A percentile compares a stretch with the other conserved stretches of the same genome.
Conservation (phyloP, 441 rosid species). For the Sinapis alba region DNA sequence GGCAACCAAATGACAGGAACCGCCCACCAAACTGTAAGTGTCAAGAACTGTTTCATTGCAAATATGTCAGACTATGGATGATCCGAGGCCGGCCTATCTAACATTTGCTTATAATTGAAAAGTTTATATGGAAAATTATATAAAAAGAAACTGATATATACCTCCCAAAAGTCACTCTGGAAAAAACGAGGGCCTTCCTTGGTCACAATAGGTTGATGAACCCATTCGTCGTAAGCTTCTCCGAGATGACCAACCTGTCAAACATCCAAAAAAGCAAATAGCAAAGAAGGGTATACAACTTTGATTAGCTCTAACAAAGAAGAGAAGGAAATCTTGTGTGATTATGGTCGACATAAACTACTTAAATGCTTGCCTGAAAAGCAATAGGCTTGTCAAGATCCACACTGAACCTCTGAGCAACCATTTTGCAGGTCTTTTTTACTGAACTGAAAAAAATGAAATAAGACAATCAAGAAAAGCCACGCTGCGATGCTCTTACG, state of each 20-base stretch:
- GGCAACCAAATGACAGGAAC: slow-evolving; percentile 94
- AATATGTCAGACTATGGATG: slow-evolving; percentile 25
- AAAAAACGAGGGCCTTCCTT: slow-evolving; percentile 95
- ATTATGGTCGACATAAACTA: not conserved
- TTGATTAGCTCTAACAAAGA: slow-evolving; percentile 4
- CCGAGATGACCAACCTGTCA: slow-evolving; percentile 93
- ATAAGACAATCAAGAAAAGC: not conserved
- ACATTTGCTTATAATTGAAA: not conserved
- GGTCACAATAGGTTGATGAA: slow-evolving; percentile 88
- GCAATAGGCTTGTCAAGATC: slow-evolving; percentile 91
- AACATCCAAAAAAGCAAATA: slow-evolving; percentile 31
- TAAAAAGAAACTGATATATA: not conserved
- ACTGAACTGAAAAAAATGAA: slow-evolving; percentile 7
- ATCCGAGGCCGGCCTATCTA: not conserved
- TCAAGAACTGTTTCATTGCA: slow-evolving; percentile 66
- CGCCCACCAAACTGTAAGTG: slow-evolving; percentile 94
- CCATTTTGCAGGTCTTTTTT: slow-evolving; percentile 59
- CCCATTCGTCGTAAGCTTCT: slow-evolving; percentile 91
- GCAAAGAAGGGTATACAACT: not conserved
- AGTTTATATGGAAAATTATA: not conserved
- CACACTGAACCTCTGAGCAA: slow-evolving; percentile 71
- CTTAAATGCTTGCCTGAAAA: slow-evolving; percentile 60
- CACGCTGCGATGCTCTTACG: not conserved
- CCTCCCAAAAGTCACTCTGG: slow-evolving; percentile 84
- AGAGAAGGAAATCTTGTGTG: not conserved